Percentiles rank a stretch among this genome's conserved stretches.
Conservation (phyloP, 257 asterid species). For the Solanum paucissectum region DNA sequence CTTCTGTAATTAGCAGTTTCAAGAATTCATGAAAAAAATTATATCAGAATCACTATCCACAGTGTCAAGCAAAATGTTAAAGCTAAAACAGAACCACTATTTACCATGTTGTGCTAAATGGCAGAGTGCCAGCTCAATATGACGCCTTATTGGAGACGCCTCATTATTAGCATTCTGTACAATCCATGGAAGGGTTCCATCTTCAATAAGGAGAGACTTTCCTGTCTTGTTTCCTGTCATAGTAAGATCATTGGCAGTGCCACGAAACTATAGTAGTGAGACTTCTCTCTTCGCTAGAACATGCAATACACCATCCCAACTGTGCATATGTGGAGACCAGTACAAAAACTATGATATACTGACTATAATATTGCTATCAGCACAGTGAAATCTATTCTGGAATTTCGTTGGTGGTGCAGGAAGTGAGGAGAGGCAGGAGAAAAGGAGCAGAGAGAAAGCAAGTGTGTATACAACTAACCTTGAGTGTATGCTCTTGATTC, state of each 20-base stretch:
- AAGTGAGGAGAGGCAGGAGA: neutral
- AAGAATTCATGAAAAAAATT: neutral
- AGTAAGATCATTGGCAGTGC: neutral
- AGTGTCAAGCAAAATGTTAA: neutral
- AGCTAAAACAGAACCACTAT: neutral
- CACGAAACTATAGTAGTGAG: neutral
- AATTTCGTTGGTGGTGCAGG: neutral
- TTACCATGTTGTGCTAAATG: constrained; percentile 78
- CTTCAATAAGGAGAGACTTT: constrained; percentile 69
- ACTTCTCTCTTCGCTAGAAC: neutral
- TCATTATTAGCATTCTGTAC: constrained; percentile 74
- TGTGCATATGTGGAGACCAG: neutral
- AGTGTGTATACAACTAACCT: constrained; percentile 25
- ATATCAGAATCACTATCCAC: neutral
- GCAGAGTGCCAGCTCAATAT: constrained; percentile 77
- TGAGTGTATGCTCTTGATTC: constrained; percentile 72
- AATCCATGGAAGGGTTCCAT: constrained; percentile 76
- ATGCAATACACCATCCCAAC: neutral
- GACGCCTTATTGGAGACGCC: constrained; percentile 62
- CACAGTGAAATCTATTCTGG: neutral
- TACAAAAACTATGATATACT: neutral
- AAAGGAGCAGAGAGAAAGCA: neutral
- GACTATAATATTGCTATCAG: neutral
- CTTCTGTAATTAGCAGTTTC: constrained; percentile 35
- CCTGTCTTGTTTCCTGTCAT: constrained; percentile 44